Percentiles rank a stretch among this genome's conserved stretches.
Conservation (phyloP, 495 filamentous ascomycete species). For the Hypomontagnella submonticulosa region DNA sequence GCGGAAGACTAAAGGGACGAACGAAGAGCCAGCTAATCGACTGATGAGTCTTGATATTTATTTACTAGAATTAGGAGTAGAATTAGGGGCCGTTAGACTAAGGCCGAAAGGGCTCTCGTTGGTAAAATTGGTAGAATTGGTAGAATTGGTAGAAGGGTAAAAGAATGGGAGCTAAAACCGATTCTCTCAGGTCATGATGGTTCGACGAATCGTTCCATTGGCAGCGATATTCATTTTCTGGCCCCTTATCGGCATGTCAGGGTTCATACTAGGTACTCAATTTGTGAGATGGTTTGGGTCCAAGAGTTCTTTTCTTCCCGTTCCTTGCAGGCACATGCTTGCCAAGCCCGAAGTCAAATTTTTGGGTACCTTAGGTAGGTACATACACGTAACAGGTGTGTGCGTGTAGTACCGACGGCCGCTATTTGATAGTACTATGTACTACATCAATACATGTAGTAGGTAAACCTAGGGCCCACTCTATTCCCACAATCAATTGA, state of each 20-base stretch:
- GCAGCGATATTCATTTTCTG: constrained; percentile 36
- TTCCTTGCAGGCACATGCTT: constrained; percentile 35
- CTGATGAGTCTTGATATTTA: constrained; percentile 24
- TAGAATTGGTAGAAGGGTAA: constrained; percentile 1
- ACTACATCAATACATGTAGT: too few species aligned
- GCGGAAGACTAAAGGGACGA: neutral
- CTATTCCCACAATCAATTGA: constrained; percentile 18
- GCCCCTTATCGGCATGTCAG: constrained; percentile 37
- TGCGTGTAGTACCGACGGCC: too few species aligned
- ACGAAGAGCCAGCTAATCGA: neutral
- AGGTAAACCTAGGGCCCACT: constrained; percentile 3
- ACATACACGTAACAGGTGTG: too few species aligned
- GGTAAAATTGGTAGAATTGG: neutral
- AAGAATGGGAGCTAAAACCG: constrained; percentile 1
- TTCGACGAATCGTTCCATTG: constrained; percentile 44
- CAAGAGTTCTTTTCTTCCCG: constrained; percentile 13
- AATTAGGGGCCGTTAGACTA: constrained; percentile 23
- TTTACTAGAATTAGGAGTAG: constrained; percentile 15
- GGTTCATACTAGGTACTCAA: constrained; percentile 9
- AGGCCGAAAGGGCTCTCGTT: constrained; percentile 15
- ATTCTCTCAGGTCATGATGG: constrained; percentile 44
- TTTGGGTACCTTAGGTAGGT: constrained; percentile 11
- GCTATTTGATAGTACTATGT: too few species aligned
- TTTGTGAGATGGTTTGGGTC: constrained; percentile 8
- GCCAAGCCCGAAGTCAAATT: constrained; percentile 36